A percentile compares a stretch with the other conserved stretches of the same genome.
These are phyloP conservation scores for Lactarius deliciosus DNA, from an alignment of 768 basidiomycete genomes.

Conservation along the genomic window DNA sequence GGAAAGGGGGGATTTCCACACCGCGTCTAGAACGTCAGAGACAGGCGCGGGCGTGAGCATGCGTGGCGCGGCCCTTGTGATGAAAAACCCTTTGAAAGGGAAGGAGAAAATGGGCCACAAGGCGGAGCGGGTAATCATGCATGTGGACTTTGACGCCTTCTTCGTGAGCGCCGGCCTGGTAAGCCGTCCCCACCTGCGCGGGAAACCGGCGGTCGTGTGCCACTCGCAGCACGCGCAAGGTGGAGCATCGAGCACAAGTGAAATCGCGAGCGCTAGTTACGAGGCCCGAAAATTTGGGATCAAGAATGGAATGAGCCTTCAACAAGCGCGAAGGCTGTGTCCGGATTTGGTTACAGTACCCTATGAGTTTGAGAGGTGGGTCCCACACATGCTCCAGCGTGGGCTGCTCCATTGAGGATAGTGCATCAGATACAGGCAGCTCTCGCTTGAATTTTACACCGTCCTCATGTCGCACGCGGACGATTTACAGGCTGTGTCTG, in stretches of 20 bases:
- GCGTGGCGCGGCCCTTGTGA: conserved; percentile 46
- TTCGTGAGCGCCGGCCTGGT: conserved; percentile 92
- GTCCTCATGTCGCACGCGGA: conserved; percentile 88
- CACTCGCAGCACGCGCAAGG: conserved; percentile 83
- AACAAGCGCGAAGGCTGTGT: conserved; percentile 77
- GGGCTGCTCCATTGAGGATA: conserved; percentile 12
- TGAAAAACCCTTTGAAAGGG: conserved; percentile 55
- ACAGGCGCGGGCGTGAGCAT: conserved; percentile 31
- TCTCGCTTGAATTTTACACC: conserved; percentile 88
- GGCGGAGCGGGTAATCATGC: conserved; percentile 73
- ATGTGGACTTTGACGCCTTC: conserved; percentile 95
- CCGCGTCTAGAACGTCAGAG: conserved; percentile 30
- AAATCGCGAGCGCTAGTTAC: conserved; percentile 93
- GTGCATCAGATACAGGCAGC: conserved; percentile 69
- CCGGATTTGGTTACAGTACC: conserved; percentile 74
- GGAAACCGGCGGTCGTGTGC: conserved; percentile 92
- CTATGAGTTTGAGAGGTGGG: conserved; percentile 88
- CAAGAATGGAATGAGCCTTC: conserved; percentile 92
- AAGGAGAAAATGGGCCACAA: conserved; percentile 55
- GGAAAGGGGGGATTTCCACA: conserved; percentile 41
- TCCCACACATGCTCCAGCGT: conserved; percentile 8
- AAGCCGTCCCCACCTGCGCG: conserved; percentile 74
- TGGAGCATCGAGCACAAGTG: conserved; percentile 80
- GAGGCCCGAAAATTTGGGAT: conserved; percentile 88
- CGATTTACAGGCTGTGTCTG: conserved; percentile 91